Conservation (phyloP, 176 grass and related monocot species). For the Zoysia japonica region DNA sequence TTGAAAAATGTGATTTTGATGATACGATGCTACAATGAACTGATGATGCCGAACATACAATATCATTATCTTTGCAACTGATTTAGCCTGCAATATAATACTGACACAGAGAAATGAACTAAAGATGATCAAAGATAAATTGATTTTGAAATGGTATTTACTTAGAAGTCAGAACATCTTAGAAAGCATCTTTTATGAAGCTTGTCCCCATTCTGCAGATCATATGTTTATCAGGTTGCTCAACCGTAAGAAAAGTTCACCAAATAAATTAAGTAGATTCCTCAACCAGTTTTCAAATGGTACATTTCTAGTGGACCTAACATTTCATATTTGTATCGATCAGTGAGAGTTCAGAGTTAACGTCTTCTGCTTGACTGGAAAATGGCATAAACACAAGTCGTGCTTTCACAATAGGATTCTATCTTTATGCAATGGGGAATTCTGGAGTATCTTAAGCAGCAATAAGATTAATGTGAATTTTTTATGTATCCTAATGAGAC, state of each 20-base stretch:
- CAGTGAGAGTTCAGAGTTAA: not conserved
- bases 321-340: not conserved
- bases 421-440: constrained; percentile 5
- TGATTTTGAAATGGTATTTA: not conserved
- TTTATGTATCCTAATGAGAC: not conserved
- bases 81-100: not conserved
- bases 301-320: not conserved
- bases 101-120: not conserved
- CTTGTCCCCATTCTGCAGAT: not conserved
- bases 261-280: not conserved
- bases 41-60: not conserved
- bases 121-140: not conserved
- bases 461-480: not conserved
- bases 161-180: not conserved
- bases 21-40: not conserved
- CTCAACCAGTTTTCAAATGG: not conserved
- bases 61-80: not conserved
- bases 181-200: not conserved
- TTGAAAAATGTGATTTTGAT: not conserved
- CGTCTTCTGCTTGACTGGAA: not conserved
- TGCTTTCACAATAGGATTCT: not conserved
- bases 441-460: not conserved
- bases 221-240: not conserved
- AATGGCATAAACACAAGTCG: not conserved
- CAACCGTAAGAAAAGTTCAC: not conserved